Evolutionary conservation across 176 grass and related monocot genomes (phyloP).

Genomic region (Aechmea fasciata): DNA sequence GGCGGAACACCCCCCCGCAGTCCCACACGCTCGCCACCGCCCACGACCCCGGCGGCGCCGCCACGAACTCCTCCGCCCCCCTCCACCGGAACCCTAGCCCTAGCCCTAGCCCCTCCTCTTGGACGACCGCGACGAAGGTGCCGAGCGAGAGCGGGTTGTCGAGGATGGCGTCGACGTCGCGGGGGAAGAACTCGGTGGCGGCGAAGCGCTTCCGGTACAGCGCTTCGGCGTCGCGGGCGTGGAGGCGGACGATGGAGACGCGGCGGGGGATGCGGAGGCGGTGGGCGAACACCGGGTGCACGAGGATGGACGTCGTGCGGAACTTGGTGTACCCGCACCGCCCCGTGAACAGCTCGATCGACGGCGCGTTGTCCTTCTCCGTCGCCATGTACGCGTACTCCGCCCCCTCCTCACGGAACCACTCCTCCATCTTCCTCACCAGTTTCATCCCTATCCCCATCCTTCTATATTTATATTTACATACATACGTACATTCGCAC

Average conservation of each 20-base stretch:
- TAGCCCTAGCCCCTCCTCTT: neutral
- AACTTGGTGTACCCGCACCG: conserved; percentile 88
- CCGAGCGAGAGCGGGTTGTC: conserved; percentile 48
- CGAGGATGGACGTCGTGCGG: conserved; percentile 76
- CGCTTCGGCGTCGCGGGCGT: conserved; percentile 37
- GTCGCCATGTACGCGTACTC: conserved; percentile 98
- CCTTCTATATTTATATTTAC: conserved; percentile 35
- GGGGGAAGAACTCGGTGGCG: conserved; percentile 68
- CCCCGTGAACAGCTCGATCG: conserved; percentile 58
- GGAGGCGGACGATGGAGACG: conserved; percentile 26
- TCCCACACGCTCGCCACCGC: conserved; percentile 72
- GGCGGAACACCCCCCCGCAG: conserved; percentile 69
- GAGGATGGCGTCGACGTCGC: conserved; percentile 68
- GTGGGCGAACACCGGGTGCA: conserved; percentile 83
- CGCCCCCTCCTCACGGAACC: conserved; percentile 45
- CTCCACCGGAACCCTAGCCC: conserved; percentile 27
- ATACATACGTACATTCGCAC: neutral
- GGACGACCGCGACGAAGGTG: conserved; percentile 51
- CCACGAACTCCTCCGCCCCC: conserved; percentile 44
- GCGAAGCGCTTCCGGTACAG: conserved; percentile 47
- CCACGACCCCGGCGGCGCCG: conserved; percentile 64
- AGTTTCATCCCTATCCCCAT: conserved; percentile 50
- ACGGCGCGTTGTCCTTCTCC: conserved; percentile 64
- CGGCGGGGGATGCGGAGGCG: conserved; percentile 26
- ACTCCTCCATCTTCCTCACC: conserved; percentile 44